Evolutionary conservation across 2,329 filamentous ascomycete species (phyloP).

Genomic region (Davidsoniella neocaledoniae): DNA sequence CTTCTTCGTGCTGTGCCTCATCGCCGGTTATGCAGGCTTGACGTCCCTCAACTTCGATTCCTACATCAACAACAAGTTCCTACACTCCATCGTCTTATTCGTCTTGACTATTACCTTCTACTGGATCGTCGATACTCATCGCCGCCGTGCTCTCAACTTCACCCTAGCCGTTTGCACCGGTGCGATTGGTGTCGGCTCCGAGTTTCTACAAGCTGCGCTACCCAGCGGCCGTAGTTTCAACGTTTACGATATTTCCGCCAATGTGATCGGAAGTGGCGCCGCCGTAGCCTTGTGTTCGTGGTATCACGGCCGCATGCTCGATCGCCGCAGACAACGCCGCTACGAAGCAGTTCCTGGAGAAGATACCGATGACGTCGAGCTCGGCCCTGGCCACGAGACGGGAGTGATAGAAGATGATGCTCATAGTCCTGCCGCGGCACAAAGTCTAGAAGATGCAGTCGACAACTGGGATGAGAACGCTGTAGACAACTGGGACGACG

Average conservation of each 20-base stretch:
- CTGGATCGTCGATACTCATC: constrained; percentile 87
- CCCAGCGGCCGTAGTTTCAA: constrained; percentile 60
- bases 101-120: constrained; percentile 77
- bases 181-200: constrained; percentile 52
- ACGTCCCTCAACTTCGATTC: constrained; percentile 39
- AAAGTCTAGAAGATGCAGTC: constrained; percentile 57
- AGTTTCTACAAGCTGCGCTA: constrained; percentile 58
- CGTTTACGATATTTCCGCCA: constrained; percentile 72
- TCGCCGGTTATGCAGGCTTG: constrained; percentile 67
- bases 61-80: constrained; percentile 70
- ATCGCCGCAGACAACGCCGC: constrained; percentile 57
- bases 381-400: constrained; percentile 55
- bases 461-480: constrained; percentile 90
- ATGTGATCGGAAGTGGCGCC: constrained; percentile 59
- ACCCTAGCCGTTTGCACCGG: constrained; percentile 68
- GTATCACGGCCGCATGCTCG: constrained; percentile 94
- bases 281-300: constrained; percentile 63
- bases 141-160: constrained; percentile 68
- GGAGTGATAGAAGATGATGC: constrained; percentile 32
- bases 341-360: constrained; percentile 54
- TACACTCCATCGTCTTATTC: constrained; percentile 84
- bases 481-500: constrained; percentile 40
- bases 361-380: constrained; percentile 52
- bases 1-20: constrained; percentile 53
- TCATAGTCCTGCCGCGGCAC: constrained; percentile 18